phyloP scores from a whole-genome alignment of 1,284 basidiomycete genomes.

The Agaricales sp. region DNA sequence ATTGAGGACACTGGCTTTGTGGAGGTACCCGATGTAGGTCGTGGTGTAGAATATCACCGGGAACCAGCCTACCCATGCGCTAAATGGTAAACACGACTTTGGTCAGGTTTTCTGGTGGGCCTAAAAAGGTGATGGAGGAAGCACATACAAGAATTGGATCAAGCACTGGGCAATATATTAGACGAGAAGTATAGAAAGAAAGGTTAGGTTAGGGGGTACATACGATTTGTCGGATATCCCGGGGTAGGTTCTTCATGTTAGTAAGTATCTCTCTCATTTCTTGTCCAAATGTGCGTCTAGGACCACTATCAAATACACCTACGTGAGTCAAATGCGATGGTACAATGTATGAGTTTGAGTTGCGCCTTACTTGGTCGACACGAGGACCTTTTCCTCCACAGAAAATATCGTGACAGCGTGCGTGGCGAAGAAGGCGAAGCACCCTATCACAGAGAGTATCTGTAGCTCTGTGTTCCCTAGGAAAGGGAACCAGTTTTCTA shows the following conservation, averaged over 20 bases:
- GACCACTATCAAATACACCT: neutral
- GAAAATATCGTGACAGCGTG: slow-evolving; percentile 51
- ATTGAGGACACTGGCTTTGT: slow-evolving; percentile 37
- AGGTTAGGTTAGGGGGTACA: slow-evolving; percentile 20
- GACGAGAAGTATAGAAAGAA: slow-evolving; percentile 8
- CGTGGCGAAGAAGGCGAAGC: slow-evolving; percentile 37
- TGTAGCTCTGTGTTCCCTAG: slow-evolving; percentile 74
- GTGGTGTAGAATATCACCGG: slow-evolving; percentile 84
- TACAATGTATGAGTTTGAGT: no score
- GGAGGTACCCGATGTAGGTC: slow-evolving; percentile 79
- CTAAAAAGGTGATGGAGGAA: slow-evolving; percentile 11
- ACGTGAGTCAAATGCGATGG: slow-evolving; percentile 8
- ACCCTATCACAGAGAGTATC: slow-evolving; percentile 54
- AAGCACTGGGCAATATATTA: no score
- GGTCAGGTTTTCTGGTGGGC: no score
- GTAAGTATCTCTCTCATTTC: slow-evolving; percentile 59
- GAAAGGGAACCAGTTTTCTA: slow-evolving; percentile 54
- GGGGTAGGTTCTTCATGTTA: slow-evolving; percentile 61
- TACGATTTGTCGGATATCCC: slow-evolving; percentile 73
- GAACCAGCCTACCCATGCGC: slow-evolving; percentile 82
- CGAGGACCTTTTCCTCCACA: slow-evolving; percentile 73
- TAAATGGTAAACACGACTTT: slow-evolving; percentile 18
- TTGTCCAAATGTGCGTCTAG: slow-evolving; percentile 28
- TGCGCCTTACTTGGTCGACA: slow-evolving; percentile 31
- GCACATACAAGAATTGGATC: slow-evolving; percentile 79